Evolutionary conservation across 345 rosid genomes (phyloP).

Genomic region (Sisymbrium altissimum): DNA sequence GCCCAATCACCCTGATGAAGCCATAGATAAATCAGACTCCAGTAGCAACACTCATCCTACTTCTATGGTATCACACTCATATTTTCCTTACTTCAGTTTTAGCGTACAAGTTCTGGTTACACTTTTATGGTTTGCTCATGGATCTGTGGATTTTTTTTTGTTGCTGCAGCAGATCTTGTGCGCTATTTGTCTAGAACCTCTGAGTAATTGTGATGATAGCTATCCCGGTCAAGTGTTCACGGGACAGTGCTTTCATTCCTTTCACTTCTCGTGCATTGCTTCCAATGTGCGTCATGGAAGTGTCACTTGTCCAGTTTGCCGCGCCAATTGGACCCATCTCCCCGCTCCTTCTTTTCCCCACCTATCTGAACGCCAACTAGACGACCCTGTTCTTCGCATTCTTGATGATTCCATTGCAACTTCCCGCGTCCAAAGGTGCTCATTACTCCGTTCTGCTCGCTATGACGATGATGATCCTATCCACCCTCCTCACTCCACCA

Average conservation of each 20-base stretch:
- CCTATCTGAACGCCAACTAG: constrained; percentile 31
- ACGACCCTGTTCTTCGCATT: constrained; percentile 64
- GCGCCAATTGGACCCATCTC: constrained; percentile 89
- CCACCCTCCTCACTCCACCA: constrained; percentile 44
- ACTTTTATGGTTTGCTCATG: neutral
- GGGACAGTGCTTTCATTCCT: constrained; percentile 85
- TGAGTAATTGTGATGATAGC: constrained; percentile 43
- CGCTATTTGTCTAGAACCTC: constrained; percentile 76
- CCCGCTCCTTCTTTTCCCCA: constrained; percentile 58
- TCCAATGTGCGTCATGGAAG: constrained; percentile 89
- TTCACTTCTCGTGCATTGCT: constrained; percentile 78
- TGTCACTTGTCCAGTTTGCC: constrained; percentile 85
- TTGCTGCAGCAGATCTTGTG: constrained; percentile 53
- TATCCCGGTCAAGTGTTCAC: constrained; percentile 57
- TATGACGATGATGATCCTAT: constrained; percentile 86
- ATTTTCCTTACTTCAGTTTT: neutral
- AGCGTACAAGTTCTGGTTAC: neutral
- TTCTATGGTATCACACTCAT: constrained; percentile 42
- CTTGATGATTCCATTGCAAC: constrained; percentile 57
- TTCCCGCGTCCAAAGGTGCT: constrained; percentile 64
- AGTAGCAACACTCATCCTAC: constrained; percentile 28
- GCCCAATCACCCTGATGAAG: constrained; percentile 25
- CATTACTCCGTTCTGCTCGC: constrained; percentile 69
- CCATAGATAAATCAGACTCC: constrained; percentile 36
- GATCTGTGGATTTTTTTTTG: neutral